Evolutionary conservation across 352 stramenopile species (phyloP).

Genomic region (Phytophthora megakarya): DNA sequence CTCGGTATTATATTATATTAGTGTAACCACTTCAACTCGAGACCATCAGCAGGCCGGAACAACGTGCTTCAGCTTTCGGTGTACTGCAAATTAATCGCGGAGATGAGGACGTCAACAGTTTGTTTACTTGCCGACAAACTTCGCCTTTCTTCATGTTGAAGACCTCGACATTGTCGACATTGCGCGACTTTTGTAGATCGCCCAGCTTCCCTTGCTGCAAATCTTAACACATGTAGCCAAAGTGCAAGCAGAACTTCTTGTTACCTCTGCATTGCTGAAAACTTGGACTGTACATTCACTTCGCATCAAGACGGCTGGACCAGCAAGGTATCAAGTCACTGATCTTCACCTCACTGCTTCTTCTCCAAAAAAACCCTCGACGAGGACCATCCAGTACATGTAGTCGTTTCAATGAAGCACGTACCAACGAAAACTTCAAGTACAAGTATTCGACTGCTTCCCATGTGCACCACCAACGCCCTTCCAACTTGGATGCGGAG

Average conservation of each 20-base stretch:
- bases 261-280: not conserved
- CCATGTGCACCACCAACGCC: not conserved
- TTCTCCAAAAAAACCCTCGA: not conserved
- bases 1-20: not conserved
- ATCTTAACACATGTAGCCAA: conserved; percentile 13
- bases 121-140: not conserved
- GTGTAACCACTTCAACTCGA: not conserved
- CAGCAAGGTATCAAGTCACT: no score
- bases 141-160: conserved; percentile 13
- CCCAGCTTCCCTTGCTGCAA: conserved; percentile 18
- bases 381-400: not conserved
- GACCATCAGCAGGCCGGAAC: conserved; percentile 13
- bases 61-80: conserved; percentile 24
- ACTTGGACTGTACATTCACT: not conserved
- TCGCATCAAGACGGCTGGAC: no score
- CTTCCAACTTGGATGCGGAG: not conserved
- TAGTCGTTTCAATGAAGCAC: not conserved
- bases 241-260: not conserved
- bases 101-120: conserved; percentile 1
- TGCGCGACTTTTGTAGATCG: not conserved
- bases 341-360: not conserved
- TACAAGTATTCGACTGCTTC: not conserved
- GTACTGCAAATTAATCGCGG: conserved; percentile 12
- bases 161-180: conserved; percentile 1
- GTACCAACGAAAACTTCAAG: not conserved